phyloP scores from a whole-genome alignment of 164 flowering plant genomes.

The Vitis riparia region DNA sequence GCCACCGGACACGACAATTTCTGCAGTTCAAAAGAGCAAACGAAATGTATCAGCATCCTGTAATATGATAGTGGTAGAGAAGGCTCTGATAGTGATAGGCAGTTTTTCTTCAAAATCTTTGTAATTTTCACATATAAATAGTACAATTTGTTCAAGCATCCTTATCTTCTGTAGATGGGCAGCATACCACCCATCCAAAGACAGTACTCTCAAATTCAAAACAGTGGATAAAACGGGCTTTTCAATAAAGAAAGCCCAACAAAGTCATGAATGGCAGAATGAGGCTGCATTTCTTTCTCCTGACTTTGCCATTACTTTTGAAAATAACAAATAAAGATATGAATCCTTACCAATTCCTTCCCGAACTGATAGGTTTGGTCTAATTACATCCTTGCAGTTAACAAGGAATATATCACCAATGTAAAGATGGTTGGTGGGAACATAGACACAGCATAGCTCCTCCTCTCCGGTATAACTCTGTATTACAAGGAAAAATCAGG shows the following conservation, averaged over 20 bases:
- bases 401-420: constrained; percentile 72
- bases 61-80: too few species aligned
- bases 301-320: too few species aligned
- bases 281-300: not conserved
- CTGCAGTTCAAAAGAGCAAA: constrained; percentile 31
- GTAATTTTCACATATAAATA: too few species aligned
- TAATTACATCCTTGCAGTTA: constrained; percentile 65
- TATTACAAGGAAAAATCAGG: not conserved
- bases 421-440: constrained; percentile 83
- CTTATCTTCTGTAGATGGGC: too few species aligned
- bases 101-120: too few species aligned
- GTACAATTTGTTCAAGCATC: too few species aligned
- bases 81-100: too few species aligned
- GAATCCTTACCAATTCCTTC: constrained; percentile 71
- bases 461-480: constrained; percentile 69
- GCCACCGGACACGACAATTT: constrained; percentile 76
- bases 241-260: too few species aligned
- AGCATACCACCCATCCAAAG: too few species aligned
- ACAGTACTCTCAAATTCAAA: too few species aligned
- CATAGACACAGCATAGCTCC: constrained; percentile 75
- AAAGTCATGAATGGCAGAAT: not conserved
- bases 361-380: constrained; percentile 74
- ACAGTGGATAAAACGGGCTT: too few species aligned
- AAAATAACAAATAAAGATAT: not conserved
- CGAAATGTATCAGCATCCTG: not conserved